Evolutionary conservation across 129 eudicot species (phyloP), one percentile per base, ranked within the genome.

Genomic region (Centaurea solstitialis): DNA sequence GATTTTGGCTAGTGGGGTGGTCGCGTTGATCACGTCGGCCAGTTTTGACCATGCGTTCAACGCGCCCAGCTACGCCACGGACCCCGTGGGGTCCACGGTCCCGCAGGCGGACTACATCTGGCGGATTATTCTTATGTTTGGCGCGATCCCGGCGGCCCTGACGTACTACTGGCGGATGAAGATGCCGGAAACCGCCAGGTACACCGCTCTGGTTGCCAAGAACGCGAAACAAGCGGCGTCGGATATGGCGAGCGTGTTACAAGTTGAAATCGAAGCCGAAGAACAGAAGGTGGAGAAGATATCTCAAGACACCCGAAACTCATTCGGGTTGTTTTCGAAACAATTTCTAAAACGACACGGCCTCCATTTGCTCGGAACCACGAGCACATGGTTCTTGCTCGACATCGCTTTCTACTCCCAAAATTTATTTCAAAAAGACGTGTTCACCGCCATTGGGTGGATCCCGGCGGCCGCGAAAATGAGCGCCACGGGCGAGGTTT

Each of bases 131-230:
- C 75, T 89, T 0, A 89, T 89, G 92, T 86, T 86, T 26, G 92
- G 92, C 5, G 92, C 92, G 26, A 15, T 89, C 3, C 92, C 92
- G 2, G 92, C 90, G 0, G 86, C 79, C 2, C 0, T 89, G 59
- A 89, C 92, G 0, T 89, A 68, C 62, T 89, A 89, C 67, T 84
- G 86, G 85, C 83, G 91, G 12, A 88, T 88, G 91, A 82, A 82
- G 68, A 88, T 88, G 91, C 91, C 91, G 2, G 92, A 89, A 64
- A 89, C 92, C 17, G 92, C 92, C 0, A 83, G 92, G 24, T 88
- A 88, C 80, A 89, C 92, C 2, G 92, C 92, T 40, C 37, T 89
- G n/a, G 92, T 89, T 0, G 90, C 92, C 0, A 83, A 81, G 33
- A 89, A 89, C 35, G 88, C 90, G 0, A 77, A 83, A 78, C 92